Base-by-base conservation (phyloP, 2,329 filamentous ascomycete species). In the Calonectria ilicicola region DNA sequence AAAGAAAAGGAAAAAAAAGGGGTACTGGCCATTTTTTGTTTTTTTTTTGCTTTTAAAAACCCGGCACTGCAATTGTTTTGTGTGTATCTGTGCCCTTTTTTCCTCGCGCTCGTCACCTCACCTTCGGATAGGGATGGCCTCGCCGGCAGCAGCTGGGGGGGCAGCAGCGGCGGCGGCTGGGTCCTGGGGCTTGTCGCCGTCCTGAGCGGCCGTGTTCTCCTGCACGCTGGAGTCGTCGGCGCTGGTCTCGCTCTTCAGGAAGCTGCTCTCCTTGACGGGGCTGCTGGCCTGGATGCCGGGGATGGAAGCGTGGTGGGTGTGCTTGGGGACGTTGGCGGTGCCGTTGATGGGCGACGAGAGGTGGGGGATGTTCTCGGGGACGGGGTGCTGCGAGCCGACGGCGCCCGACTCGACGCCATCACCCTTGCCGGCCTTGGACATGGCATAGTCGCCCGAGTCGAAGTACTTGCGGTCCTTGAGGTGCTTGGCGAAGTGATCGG, bases 381-480 rank as follows among this genome's bases (percentile, higher is more conserved):
- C 93, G 67, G 97, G 97, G 85, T 99, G 97, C 86, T 98, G 93
- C 81, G 95, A 96, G 81, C 97, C 97, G 81, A 99, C 95, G 81
- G 93, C 93, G 82, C 96, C 98, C 73, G 98, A 95, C 82, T 97
- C 96, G 81, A 97, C 94, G 82, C 97, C 94, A 82, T 96, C 94
- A 84, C 95, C 95, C 88, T 98, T 98, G 86, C 97, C 97, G 72
- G 97, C 97, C 89, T 98, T 98, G 85, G 94, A 96, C 87, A 98
- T 94, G 82, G 96, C 96, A 82, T 98, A 98, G 87, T 98, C 95
- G 82, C 95, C 96, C 73, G 94, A 97, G 88, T 98, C 95, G 86
- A 98, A 98, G 88, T 98, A 98, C 88, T 98, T 99, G 88, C 97
- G 96, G 85, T 98, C 97, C 91, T 98, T 98, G 83, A 98, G 91